phyloP scores from a whole-genome alignment of 2,329 filamentous ascomycete genomes.

The Arthrinium puccinioides region DNA sequence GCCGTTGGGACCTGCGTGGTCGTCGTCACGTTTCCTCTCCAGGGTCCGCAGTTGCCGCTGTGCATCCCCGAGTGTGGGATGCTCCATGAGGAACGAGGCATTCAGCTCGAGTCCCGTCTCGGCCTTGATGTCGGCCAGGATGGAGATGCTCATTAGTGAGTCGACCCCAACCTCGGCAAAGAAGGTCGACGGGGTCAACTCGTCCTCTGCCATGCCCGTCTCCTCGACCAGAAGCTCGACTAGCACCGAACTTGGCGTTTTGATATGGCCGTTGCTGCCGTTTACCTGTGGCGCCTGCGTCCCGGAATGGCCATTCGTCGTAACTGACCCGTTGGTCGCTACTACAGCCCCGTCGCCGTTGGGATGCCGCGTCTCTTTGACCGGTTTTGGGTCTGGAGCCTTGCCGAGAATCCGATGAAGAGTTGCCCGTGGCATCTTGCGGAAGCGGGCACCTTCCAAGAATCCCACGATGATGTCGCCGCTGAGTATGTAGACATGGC shows the following conservation, averaged over 20 bases:
- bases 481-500: background rate
- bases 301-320: too few species aligned
- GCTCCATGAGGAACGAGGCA: conserved; percentile 4
- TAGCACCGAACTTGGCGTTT: too few species aligned
- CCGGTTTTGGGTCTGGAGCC: background rate
- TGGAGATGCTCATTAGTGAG: conserved; percentile 3
- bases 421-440: background rate
- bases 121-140: background rate
- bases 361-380: background rate
- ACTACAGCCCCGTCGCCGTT: too few species aligned
- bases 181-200: background rate
- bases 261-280: too few species aligned
- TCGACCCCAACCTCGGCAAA: conserved; percentile 3
- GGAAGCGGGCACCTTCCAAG: background rate
- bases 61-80: background rate
- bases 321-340: too few species aligned
- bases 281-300: too few species aligned
- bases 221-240: background rate
- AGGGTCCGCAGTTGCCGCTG: background rate
- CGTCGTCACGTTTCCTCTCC: background rate
- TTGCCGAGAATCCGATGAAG: background rate
- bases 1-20: background rate
- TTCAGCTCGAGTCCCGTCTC: conserved; percentile 1
- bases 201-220: background rate
- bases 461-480: background rate